Evolutionary conservation across 192 early-diverging fungal genomes (phyloP).

Genomic region (Piromyces finnis): DNA sequence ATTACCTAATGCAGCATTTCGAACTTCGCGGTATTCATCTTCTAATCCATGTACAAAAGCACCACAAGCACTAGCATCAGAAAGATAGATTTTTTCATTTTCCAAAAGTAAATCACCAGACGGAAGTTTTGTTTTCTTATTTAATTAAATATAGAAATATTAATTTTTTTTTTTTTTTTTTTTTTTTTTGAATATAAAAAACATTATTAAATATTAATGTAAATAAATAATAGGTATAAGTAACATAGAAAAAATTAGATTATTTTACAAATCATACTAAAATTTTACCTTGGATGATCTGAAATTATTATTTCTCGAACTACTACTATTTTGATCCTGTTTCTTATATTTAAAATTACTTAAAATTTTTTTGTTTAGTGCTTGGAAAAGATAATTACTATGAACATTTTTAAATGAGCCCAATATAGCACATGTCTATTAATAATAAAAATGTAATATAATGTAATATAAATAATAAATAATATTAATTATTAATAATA

Average conservation of each 20-base stretch:
- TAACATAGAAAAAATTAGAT: too few relatives aligned
- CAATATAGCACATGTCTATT: slow-evolving; percentile 30
- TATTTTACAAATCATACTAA: slow-evolving; percentile 6
- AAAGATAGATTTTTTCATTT: slow-evolving; percentile 41
- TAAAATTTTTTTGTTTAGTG: slow-evolving; percentile 66
- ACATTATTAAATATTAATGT: too few relatives aligned
- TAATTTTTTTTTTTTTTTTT: too few relatives aligned
- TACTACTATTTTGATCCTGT: slow-evolving; percentile 4
- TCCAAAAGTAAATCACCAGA: slow-evolving; percentile 51
- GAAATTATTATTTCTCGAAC: slow-evolving; percentile 4
- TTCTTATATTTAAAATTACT: slow-evolving; percentile 29
- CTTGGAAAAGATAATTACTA: slow-evolving; percentile 35
- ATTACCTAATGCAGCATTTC: slow-evolving; percentile 67
- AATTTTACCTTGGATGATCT: slow-evolving; percentile 6
- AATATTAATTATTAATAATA: too few relatives aligned
- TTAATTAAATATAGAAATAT: neutral
- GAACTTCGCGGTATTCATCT: slow-evolving; percentile 80
- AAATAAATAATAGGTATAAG: too few relatives aligned
- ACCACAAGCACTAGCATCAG: slow-evolving; percentile 72
- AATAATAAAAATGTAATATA: too few relatives aligned
- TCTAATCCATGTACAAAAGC: slow-evolving; percentile 92
- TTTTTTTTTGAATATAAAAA: too few relatives aligned
- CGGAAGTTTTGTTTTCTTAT: slow-evolving; percentile 21
- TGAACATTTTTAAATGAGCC: slow-evolving; percentile 47
- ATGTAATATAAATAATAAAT: too few relatives aligned